phyloP scores from a whole-genome alignment of 306 rosid genomes.

The Acacia melanoxylon region DNA sequence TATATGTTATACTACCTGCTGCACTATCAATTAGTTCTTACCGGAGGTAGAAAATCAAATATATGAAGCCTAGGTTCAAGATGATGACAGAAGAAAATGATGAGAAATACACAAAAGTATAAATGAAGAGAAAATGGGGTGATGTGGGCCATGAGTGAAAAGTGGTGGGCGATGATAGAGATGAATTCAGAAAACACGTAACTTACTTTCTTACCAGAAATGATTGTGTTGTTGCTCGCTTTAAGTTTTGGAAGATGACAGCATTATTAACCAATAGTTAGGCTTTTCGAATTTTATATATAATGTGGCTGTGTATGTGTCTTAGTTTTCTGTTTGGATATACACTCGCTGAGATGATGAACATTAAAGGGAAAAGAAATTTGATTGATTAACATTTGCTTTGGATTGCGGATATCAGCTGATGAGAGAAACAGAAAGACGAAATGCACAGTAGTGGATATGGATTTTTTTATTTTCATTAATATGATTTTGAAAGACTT shows the following conservation, averaged over 20 bases:
- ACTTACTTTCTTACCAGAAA: conserved; percentile 47
- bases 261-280: neutral
- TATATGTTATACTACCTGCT: too few relatives aligned
- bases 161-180: conserved; percentile 31
- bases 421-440: neutral
- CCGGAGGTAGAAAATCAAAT: neutral
- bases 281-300: neutral
- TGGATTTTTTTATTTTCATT: too few relatives aligned
- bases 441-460: neutral
- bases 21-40: too few relatives aligned
- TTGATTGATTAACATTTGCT: neutral
- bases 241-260: neutral
- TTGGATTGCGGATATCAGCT: neutral
- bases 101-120: neutral
- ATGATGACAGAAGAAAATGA: neutral
- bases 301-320: neutral
- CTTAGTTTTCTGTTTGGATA: neutral
- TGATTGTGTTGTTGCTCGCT: conserved; percentile 52
- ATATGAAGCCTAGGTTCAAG: neutral
- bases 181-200: conserved; percentile 42
- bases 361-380: neutral
- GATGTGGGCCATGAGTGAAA: conserved; percentile 44
- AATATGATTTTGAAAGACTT: too few relatives aligned
- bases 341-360: too few relatives aligned
- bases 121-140: conserved; percentile 11